These are phyloP conservation scores for Cladosporium colombiae DNA, from an alignment of 2,329 filamentous ascomycete genomes.

Conservation along the genomic window DNA sequence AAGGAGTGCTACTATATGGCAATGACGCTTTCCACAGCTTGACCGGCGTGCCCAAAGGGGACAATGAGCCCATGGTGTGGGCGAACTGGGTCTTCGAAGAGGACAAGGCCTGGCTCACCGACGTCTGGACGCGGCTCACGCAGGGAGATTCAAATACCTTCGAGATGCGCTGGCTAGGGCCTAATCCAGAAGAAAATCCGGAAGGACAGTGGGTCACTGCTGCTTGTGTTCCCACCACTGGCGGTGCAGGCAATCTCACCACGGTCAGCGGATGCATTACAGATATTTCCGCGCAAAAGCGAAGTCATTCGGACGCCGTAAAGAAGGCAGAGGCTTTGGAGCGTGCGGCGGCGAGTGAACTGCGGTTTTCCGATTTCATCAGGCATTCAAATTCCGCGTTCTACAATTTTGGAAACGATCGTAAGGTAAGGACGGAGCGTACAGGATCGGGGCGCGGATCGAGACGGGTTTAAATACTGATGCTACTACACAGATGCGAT, in stretches of 20 bases:
- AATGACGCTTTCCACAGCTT: conserved; percentile 28
- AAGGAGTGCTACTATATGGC: conserved; percentile 25
- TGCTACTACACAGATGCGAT: conserved; percentile 39
- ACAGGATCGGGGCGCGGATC: too few species aligned
- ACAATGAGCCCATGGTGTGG: conserved; percentile 18
- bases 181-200: conserved; percentile 17
- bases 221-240: conserved; percentile 26
- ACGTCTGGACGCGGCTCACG: not conserved
- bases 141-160: not conserved
- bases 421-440: conserved; percentile 9
- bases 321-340: conserved; percentile 44
- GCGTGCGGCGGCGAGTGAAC: conserved; percentile 42
- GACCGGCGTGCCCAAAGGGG: conserved; percentile 23
- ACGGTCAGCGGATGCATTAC: conserved; percentile 30
- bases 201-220: conserved; percentile 29
- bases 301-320: conserved; percentile 39
- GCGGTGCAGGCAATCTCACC: conserved; percentile 23
- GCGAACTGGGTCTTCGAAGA: conserved; percentile 25
- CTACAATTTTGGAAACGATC: not conserved
- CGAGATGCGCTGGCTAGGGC: conserved; percentile 18
- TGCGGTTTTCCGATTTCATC: conserved; percentile 27
- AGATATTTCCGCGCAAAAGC: conserved; percentile 30
- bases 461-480: too few species aligned
- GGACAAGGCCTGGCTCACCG: conserved; percentile 23
- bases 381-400: conserved; percentile 35